Percentiles rank a stretch among this genome's conserved stretches.
Evolutionary conservation across 148 eudicot species (phyloP).

Genomic region (Fagopyrum esculentum): DNA sequence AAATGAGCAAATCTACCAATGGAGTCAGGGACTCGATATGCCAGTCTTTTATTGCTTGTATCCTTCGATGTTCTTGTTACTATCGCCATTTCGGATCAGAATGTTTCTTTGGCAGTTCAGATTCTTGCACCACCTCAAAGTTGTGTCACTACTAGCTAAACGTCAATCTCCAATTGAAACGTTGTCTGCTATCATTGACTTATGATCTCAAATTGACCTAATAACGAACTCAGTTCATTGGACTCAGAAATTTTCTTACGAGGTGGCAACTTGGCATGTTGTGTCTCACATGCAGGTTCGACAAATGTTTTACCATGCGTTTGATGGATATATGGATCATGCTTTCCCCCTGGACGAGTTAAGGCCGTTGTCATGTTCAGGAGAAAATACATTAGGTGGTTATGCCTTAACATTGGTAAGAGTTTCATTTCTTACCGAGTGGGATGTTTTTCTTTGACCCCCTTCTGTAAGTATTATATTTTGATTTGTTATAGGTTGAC

Average conservation of each 20-base stretch:
- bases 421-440: slow-evolving; percentile 5
- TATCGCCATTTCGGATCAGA: not conserved
- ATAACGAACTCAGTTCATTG: not conserved
- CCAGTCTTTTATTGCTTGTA: slow-evolving; percentile 5
- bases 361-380: slow-evolving; percentile 79
- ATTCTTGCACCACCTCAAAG: not conserved
- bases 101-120: not conserved
- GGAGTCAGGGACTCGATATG: not conserved
- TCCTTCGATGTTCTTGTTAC: not conserved
- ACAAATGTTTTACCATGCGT: slow-evolving; percentile 96
- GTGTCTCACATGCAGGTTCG: slow-evolving; percentile 41
- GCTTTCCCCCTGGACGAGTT: slow-evolving; percentile 96
- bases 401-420: slow-evolving; percentile 93
- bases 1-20: not conserved
- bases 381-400: slow-evolving; percentile 97
- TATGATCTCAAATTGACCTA: not conserved
- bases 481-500: slow-evolving; percentile 52
- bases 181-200: not conserved
- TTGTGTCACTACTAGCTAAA: not conserved
- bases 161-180: not conserved
- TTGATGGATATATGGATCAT: slow-evolving; percentile 90
- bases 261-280: slow-evolving; percentile 14
- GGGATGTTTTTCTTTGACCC: not conserved
- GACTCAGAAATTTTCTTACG: not conserved
- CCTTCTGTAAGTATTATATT: slow-evolving; percentile 9